Percentiles rank a stretch among this genome's conserved stretches.
phyloP scores from a whole-genome alignment of 306 rosid genomes.

The Urtica urens region DNA sequence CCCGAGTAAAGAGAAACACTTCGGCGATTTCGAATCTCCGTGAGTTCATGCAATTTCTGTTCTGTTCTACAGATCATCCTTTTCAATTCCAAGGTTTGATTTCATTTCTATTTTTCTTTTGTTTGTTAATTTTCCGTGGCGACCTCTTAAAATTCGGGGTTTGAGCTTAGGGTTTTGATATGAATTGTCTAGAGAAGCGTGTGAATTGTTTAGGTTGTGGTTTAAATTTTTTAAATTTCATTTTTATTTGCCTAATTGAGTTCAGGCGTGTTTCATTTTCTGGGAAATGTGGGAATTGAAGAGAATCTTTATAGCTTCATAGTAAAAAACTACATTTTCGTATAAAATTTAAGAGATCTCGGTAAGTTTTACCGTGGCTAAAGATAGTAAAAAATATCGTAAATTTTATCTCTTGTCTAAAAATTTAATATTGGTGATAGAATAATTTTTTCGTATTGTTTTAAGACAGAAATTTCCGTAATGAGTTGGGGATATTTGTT shows the following conservation, averaged over 20 bases:
- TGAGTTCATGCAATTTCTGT: conserved; percentile 12
- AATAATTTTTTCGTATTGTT: no score
- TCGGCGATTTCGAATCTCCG: conserved; percentile 20
- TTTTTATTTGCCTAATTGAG: background rate
- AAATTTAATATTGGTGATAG: no score
- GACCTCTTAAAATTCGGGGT: background rate
- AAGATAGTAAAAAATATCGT: no score
- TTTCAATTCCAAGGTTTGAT: background rate
- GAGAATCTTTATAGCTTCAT: background rate
- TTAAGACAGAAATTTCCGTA: no score
- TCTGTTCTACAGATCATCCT: background rate
- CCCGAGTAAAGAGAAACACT: background rate
- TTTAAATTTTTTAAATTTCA: background rate
- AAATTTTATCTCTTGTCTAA: no score
- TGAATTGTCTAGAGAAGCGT: background rate
- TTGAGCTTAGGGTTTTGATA: background rate
- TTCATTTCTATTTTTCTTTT: background rate
- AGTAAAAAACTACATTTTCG: background rate
- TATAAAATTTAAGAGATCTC: no score
- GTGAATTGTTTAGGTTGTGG: background rate
- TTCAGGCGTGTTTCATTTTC: background rate
- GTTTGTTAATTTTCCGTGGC: background rate
- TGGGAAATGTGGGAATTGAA: background rate
- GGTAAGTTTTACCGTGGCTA: no score
- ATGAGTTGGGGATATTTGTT: no score